Percentiles rank a stretch among this genome's conserved stretches.
phyloP scores from a whole-genome alignment of 2,329 filamentous ascomycete species.

The Trichoderma aggressivum region DNA sequence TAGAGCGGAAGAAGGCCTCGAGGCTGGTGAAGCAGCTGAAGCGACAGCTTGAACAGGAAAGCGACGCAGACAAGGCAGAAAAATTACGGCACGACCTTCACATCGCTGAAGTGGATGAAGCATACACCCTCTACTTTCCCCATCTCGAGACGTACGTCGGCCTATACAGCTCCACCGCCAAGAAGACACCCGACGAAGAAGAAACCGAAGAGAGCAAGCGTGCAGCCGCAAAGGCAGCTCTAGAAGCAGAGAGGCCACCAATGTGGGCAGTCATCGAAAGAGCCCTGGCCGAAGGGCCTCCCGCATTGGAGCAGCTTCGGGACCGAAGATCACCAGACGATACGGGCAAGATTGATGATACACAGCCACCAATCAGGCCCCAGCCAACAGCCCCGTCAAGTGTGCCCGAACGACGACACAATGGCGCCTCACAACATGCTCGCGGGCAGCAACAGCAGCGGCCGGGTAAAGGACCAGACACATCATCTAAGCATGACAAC shows the following conservation, averaged over 20 bases:
- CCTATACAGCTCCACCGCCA: slow-evolving; percentile 49
- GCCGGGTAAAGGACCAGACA: slow-evolving; percentile 22
- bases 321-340: slow-evolving; percentile 43
- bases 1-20: slow-evolving; percentile 70
- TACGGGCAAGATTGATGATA: slow-evolving; percentile 8
- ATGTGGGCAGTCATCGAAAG: slow-evolving; percentile 68
- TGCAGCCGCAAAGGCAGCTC: slow-evolving; percentile 41
- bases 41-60: slow-evolving; percentile 52
- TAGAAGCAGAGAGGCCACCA: slow-evolving; percentile 50
- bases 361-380: slow-evolving; percentile 16
- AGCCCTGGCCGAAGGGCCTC: slow-evolving; percentile 55
- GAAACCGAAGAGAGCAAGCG: slow-evolving; percentile 38
- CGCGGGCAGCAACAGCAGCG: slow-evolving; percentile 22
- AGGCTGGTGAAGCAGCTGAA: slow-evolving; percentile 63
- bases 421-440: slow-evolving; percentile 14
- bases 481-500: slow-evolving; percentile 18
- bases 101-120: slow-evolving; percentile 67
- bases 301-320: slow-evolving; percentile 51
- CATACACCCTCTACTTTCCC: slow-evolving; percentile 72
- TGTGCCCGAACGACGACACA: not conserved
- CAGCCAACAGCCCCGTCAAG: not conserved
- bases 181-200: slow-evolving; percentile 36
- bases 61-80: slow-evolving; percentile 50
- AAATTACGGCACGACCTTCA: slow-evolving; percentile 58
- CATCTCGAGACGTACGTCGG: slow-evolving; percentile 68